Percentiles rank a stretch among this genome's conserved stretches.
These are phyloP conservation scores for Phaeosphaeria sp. DNA, from an alignment of 2,329 filamentous ascomycete genomes.

Conservation along the genomic window DNA sequence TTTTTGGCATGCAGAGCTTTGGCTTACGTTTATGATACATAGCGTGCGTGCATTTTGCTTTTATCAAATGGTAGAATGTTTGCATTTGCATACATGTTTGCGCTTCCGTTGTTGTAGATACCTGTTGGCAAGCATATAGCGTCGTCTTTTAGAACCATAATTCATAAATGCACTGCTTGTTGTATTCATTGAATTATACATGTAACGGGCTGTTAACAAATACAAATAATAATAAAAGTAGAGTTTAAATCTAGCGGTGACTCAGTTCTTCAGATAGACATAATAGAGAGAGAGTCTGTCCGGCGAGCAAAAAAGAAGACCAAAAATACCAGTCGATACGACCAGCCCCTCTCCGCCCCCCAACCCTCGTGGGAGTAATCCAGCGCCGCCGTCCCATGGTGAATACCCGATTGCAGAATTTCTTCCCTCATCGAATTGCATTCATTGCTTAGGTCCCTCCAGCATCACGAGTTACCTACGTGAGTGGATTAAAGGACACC, in stretches of 20 bases:
- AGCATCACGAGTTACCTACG: conserved; percentile 50
- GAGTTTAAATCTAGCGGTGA: no score
- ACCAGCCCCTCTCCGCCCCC: conserved; percentile 43
- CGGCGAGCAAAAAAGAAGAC: conserved; percentile 4
- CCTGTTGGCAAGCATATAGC: neutral
- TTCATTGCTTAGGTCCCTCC: conserved; percentile 52
- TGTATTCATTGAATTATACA: no score
- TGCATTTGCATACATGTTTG: neutral
- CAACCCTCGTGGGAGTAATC: conserved; percentile 49
- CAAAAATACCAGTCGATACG: conserved; percentile 45
- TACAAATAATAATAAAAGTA: no score
- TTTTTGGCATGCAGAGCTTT: neutral
- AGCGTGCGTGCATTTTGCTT: neutral
- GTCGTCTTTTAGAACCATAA: neutral
- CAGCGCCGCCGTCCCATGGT: conserved; percentile 51
- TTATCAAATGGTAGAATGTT: neutral
- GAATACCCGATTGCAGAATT: conserved; percentile 51
- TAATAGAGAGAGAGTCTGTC: no score
- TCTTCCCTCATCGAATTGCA: conserved; percentile 50
- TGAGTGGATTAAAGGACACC: conserved; percentile 48
- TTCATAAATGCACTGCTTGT: no score
- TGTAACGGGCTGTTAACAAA: no score
- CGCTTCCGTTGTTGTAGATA: neutral
- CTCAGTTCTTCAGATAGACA: no score
- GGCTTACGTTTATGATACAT: neutral